phyloP scores from a whole-genome alignment of 768 basidiomycete genomes.

The Holtermanniella nyarrowii region DNA sequence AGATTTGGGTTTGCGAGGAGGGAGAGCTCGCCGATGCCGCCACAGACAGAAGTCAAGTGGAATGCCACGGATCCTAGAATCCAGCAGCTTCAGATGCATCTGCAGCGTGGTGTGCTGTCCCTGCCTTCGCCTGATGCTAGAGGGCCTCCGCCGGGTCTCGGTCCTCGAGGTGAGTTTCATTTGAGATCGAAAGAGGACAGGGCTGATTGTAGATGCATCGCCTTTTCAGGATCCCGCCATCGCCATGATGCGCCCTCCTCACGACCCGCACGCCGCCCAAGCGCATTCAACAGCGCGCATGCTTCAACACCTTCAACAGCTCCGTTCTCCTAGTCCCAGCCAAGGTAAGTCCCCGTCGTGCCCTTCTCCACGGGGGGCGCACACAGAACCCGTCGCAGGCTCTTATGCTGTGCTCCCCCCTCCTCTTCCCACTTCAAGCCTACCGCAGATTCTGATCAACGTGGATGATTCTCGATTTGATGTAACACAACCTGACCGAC shows the following conservation, averaged over 20 bases:
- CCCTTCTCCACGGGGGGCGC: conserved; percentile 9
- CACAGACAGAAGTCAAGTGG: neutral
- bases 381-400: neutral
- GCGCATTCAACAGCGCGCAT: conserved; percentile 3
- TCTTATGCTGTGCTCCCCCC: conserved; percentile 3
- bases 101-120: neutral
- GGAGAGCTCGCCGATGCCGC: conserved; percentile 1
- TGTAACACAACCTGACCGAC: no score
- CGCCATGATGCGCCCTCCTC: neutral
- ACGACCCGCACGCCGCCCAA: neutral
- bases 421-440: conserved; percentile 3
- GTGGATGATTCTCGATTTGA: neutral
- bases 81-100: neutral
- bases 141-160: neutral
- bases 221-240: neutral
- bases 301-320: conserved; percentile 8
- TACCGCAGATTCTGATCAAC: conserved; percentile 12
- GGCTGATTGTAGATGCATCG: neutral
- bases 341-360: conserved; percentile 7
- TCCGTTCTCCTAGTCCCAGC: conserved; percentile 8
- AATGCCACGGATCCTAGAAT: neutral
- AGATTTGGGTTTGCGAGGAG: conserved; percentile 34
- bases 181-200: neutral
- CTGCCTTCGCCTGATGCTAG: neutral
- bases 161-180: no score